phyloP scores from a whole-genome alignment of 192 early-diverging fungal species.

The Mycoemilia scoparia region DNA sequence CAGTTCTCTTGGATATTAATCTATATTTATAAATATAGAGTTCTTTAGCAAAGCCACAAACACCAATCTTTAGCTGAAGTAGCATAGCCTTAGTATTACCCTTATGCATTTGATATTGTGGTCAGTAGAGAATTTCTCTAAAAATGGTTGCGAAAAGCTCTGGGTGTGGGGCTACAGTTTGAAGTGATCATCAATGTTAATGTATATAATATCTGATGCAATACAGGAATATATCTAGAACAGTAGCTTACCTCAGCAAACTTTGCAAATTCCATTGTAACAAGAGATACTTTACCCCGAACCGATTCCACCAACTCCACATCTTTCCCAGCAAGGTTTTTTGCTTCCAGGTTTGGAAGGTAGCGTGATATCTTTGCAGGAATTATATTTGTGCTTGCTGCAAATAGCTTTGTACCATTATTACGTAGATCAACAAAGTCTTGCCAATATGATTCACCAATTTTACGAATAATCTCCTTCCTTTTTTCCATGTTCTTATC shows the following conservation, averaged over 20 bases:
- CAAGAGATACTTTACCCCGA: conserved; percentile 14
- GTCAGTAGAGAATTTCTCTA: too few relatives aligned
- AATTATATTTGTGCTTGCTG: conserved; percentile 18
- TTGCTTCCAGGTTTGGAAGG: conserved; percentile 23
- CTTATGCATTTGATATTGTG: too few relatives aligned
- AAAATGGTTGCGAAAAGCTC: too few relatives aligned
- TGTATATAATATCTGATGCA: too few relatives aligned
- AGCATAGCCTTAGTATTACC: too few relatives aligned
- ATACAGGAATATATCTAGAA: too few relatives aligned
- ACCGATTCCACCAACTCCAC: conserved; percentile 12
- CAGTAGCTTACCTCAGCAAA: conserved; percentile 25
- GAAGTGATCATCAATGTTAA: too few relatives aligned
- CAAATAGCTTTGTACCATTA: conserved; percentile 28
- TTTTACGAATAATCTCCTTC: conserved; percentile 21
- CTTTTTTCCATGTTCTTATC: conserved; percentile 29
- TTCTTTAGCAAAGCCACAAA: too few relatives aligned
- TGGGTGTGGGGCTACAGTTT: too few relatives aligned
- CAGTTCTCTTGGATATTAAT: conserved; percentile 30
- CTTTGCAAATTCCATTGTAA: conserved; percentile 27
- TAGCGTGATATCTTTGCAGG: conserved; percentile 11
- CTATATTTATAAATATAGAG: too few relatives aligned
- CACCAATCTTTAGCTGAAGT: too few relatives aligned
- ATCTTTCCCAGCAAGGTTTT: conserved; percentile 8
- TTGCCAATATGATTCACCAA: conserved; percentile 27
- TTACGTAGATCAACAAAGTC: conserved; percentile 29